A percentile compares a stretch with the other conserved stretches of the same genome.
phyloP scores from a whole-genome alignment of 2,329 filamentous ascomycete genomes.

The Aspergillus sp. region DNA sequence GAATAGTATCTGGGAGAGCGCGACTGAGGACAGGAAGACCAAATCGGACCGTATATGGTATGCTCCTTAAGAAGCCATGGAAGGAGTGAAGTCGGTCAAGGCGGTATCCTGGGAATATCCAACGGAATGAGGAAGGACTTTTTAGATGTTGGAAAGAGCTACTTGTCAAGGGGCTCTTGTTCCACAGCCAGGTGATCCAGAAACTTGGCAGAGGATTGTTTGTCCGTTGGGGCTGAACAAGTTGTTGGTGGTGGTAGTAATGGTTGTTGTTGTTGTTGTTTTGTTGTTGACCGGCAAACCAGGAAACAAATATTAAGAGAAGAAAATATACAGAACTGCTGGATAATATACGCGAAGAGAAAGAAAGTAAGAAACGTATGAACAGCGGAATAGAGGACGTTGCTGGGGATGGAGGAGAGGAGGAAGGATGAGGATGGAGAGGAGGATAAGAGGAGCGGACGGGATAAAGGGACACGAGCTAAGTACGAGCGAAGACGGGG shows the following conservation, averaged over 20 bases:
- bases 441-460: slow-evolving; percentile 10
- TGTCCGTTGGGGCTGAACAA: slow-evolving; percentile 11
- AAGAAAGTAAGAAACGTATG: slow-evolving; percentile 13
- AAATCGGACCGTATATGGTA: slow-evolving; percentile 19
- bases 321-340: slow-evolving; percentile 8
- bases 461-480: background rate
- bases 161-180: slow-evolving; percentile 7
- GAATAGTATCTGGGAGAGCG: slow-evolving; percentile 1
- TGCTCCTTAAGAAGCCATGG: slow-evolving; percentile 29
- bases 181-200: slow-evolving; percentile 24
- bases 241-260: background rate
- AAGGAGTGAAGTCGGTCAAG: slow-evolving; percentile 25
- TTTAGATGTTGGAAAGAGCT: background rate
- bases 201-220: slow-evolving; percentile 8
- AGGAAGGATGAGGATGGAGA: slow-evolving; percentile 15
- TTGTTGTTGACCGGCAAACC: slow-evolving; percentile 13
- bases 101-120: slow-evolving; percentile 23
- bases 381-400: slow-evolving; percentile 48
- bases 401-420: slow-evolving; percentile 27
- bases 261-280: background rate
- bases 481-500: slow-evolving; percentile 23
- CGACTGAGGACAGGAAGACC: slow-evolving; percentile 6
- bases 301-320: slow-evolving; percentile 11
- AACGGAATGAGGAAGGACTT: background rate
- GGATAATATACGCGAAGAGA: slow-evolving; percentile 16